Evolutionary conservation across 2,329 filamentous ascomycete species (phyloP).

Genomic region (Cladosporium phlei): DNA sequence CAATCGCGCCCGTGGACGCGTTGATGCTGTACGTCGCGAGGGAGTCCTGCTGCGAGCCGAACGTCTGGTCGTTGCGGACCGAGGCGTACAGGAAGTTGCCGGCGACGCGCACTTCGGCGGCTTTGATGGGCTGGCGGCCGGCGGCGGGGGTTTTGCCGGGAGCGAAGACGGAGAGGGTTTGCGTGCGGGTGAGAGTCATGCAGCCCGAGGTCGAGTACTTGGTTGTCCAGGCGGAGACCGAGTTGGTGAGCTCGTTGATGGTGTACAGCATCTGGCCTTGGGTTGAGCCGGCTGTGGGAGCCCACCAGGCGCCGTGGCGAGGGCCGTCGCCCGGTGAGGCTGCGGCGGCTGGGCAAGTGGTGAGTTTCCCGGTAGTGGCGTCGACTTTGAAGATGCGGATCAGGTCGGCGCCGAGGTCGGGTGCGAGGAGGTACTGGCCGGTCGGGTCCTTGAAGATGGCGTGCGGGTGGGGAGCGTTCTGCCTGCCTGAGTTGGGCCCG

Average conservation of each 20-base stretch:
- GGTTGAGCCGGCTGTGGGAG: constrained; percentile 20
- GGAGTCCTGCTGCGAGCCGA: constrained; percentile 28
- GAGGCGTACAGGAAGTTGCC: constrained; percentile 33
- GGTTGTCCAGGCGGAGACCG: constrained; percentile 30
- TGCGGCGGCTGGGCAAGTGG: constrained; percentile 16
- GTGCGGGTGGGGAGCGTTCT: constrained; percentile 54
- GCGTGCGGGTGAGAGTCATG: constrained; percentile 28
- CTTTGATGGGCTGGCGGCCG: constrained; percentile 20
- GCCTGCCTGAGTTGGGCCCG: constrained; percentile 38
- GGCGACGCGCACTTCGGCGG: constrained; percentile 32
- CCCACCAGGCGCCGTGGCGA: constrained; percentile 43
- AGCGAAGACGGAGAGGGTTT: constrained; percentile 32
- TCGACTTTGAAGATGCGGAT: constrained; percentile 27
- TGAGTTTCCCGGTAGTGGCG: constrained; percentile 17
- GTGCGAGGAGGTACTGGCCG: constrained; percentile 26
- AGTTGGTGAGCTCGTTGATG: constrained; percentile 33
- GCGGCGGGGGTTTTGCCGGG: constrained; percentile 26
- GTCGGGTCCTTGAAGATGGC: constrained; percentile 37
- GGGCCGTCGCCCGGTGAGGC: constrained; percentile 26
- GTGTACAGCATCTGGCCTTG: constrained; percentile 26
- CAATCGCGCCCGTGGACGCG: constrained; percentile 24
- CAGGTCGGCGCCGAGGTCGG: constrained; percentile 30
- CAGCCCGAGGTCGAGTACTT: constrained; percentile 30
- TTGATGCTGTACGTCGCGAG: constrained; percentile 33
- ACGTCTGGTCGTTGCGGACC: constrained; percentile 36